These are phyloP conservation scores for Pterocarpus macrocarpus DNA, from an alignment of 306 rosid genomes.

Conservation along the genomic window DNA sequence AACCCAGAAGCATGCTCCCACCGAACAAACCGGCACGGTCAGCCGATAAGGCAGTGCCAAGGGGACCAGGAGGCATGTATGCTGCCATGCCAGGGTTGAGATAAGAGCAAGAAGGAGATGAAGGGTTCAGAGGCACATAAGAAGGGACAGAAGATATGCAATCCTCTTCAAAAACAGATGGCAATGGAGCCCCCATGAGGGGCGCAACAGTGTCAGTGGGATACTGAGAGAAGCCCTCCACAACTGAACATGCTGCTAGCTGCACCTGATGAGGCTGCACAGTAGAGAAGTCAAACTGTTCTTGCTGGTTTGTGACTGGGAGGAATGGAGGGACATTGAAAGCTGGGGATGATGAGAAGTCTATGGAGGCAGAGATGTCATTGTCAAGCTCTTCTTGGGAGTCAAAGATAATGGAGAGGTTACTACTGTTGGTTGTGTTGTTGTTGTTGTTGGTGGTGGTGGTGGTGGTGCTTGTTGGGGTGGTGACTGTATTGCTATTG, in stretches of 20 bases:
- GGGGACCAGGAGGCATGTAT: slow-evolving; percentile 65
- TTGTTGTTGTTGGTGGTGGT: slow-evolving; percentile 44
- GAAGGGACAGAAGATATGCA: slow-evolving; percentile 85
- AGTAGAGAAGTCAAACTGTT: slow-evolving; percentile 70
- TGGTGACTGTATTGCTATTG: slow-evolving; percentile 47
- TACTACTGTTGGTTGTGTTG: slow-evolving; percentile 54
- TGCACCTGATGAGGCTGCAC: slow-evolving; percentile 50
- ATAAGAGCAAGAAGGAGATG: slow-evolving; percentile 78
- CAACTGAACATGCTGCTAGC: slow-evolving; percentile 61
- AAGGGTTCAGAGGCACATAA: slow-evolving; percentile 74
- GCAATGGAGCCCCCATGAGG: slow-evolving; percentile 63
- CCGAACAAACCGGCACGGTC: slow-evolving; percentile 71
- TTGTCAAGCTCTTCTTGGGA: slow-evolving; percentile 84
- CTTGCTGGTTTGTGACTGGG: slow-evolving; percentile 50
- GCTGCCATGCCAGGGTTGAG: slow-evolving; percentile 59
- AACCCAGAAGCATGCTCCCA: slow-evolving; percentile 63
- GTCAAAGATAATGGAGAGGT: slow-evolving; percentile 72
- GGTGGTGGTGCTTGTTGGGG: slow-evolving; percentile 50
- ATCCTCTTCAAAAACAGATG: slow-evolving; percentile 80
- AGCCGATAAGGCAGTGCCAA: slow-evolving; percentile 66
- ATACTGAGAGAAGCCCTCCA: slow-evolving; percentile 73
- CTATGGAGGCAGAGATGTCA: slow-evolving; percentile 88
- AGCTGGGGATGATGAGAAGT: slow-evolving; percentile 73
- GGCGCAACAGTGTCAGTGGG: slow-evolving; percentile 55
- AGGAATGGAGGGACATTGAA: slow-evolving; percentile 61